Evolutionary conservation across 1,139 yeast species (phyloP).

Genomic region (Pichia norvegensis): DNA sequence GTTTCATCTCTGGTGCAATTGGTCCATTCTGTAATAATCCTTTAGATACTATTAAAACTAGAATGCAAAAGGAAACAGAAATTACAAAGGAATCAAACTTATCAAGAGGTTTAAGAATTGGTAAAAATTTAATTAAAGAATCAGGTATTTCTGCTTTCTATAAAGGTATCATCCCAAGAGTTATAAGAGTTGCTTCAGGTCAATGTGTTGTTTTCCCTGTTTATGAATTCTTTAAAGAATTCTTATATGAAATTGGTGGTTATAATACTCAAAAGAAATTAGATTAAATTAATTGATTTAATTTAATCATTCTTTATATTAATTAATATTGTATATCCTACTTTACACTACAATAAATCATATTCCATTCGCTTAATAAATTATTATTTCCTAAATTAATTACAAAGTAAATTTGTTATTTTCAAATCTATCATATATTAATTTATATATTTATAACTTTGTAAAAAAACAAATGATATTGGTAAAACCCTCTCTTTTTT

Average conservation of each 20-base stretch:
- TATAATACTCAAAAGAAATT: constrained; percentile 20
- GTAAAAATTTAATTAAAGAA: constrained; percentile 72
- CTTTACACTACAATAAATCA: too few relatives aligned
- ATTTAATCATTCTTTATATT: neutral
- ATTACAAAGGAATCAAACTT: constrained; percentile 60
- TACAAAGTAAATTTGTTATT: neutral
- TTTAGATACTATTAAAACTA: constrained; percentile 90
- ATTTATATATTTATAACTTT: constrained; percentile 7
- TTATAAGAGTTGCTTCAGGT: constrained; percentile 99
- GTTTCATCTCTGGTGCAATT: constrained; percentile 89
- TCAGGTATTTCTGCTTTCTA: constrained; percentile 85
- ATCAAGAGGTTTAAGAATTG: constrained; percentile 73
- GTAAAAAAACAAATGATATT: neutral
- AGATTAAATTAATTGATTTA: constrained; percentile 11
- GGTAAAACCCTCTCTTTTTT: neutral
- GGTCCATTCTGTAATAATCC: constrained; percentile 99
- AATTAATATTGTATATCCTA: neutral
- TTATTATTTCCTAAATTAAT: too few relatives aligned
- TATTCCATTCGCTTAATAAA: too few relatives aligned
- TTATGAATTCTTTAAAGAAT: constrained; percentile 77
- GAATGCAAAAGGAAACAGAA: constrained; percentile 87
- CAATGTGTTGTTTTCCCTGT: constrained; percentile 98
- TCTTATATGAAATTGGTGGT: constrained; percentile 46
- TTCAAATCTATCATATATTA: constrained; percentile 11
- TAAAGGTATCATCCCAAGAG: constrained; percentile 97